Conservation (phyloP, 495 filamentous ascomycete genomes). For the Symbiotaphrina buchneri region DNA sequence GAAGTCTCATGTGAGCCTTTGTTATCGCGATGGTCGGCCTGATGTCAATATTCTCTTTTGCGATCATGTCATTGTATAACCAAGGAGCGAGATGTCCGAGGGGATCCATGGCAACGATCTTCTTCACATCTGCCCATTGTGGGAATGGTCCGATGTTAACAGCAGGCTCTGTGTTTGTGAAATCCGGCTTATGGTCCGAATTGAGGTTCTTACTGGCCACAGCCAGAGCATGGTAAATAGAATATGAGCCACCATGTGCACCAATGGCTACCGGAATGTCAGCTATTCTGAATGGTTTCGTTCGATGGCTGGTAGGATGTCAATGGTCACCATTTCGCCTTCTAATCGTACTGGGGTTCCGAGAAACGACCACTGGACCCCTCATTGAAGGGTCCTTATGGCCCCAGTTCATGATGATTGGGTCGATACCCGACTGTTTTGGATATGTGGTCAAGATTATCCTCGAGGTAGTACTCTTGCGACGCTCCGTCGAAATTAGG, state of each 20-base stretch:
- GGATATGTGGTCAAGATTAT: slow-evolving; percentile 82
- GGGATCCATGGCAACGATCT: slow-evolving; percentile 96
- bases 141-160: slow-evolving; percentile 71
- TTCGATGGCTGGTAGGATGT: slow-evolving; percentile 9
- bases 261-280: slow-evolving; percentile 24
- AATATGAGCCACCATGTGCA: slow-evolving; percentile 93
- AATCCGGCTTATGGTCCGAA: slow-evolving; percentile 70
- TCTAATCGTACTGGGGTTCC: slow-evolving; percentile 50
- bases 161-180: slow-evolving; percentile 85
- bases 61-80: slow-evolving; percentile 46
- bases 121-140: slow-evolving; percentile 75
- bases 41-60: slow-evolving; percentile 57
- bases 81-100: slow-evolving; percentile 75
- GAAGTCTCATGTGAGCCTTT: slow-evolving; percentile 88
- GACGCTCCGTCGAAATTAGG: neutral
- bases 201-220: slow-evolving; percentile 78
- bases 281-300: no score
- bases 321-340: slow-evolving; percentile 59
- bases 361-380: slow-evolving; percentile 81
- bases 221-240: slow-evolving; percentile 86
- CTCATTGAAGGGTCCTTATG: slow-evolving; percentile 45
- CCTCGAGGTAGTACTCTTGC: slow-evolving; percentile 23
- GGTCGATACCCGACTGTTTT: slow-evolving; percentile 81
- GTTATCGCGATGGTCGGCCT: slow-evolving; percentile 90
- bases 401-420: slow-evolving; percentile 76